These are phyloP conservation scores for Pyrus pyrifolia DNA, from an alignment of 306 rosid species.

Conservation along the genomic window DNA sequence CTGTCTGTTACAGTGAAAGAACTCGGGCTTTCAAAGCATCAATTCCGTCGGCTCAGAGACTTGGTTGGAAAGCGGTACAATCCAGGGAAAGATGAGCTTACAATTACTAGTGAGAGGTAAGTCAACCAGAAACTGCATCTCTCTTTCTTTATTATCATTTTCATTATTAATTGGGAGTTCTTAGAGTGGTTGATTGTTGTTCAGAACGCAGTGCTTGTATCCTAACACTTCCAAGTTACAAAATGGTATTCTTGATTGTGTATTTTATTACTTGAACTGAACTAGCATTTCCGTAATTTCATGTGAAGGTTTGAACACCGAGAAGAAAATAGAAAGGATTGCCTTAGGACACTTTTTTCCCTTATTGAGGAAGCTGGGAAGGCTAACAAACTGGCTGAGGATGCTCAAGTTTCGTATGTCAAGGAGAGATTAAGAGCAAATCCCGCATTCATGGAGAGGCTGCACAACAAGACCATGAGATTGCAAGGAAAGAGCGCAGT, in stretches of 20 bases:
- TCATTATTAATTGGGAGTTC: not conserved
- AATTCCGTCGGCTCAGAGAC: conserved; percentile 74
- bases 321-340: conserved; percentile 94
- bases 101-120: conserved; percentile 88
- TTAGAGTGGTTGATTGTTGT: not conserved
- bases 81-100: conserved; percentile 90
- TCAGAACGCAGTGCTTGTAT: not conserved
- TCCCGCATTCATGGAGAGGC: conserved; percentile 77
- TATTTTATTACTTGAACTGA: not conserved
- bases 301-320: conserved; percentile 81
- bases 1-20: conserved; percentile 85
- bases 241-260: not conserved
- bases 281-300: not conserved
- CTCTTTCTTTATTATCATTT: not conserved
- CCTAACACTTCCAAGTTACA: not conserved
- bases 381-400: conserved; percentile 75
- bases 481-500: conserved; percentile 33
- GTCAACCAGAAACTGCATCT: not conserved
- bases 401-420: conserved; percentile 65
- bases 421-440: conserved; percentile 71
- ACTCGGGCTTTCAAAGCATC: conserved; percentile 82
- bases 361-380: conserved; percentile 92
- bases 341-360: conserved; percentile 79
- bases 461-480: conserved; percentile 49
- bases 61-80: conserved; percentile 90